Conservation (phyloP, 306 rosid species). For the Arachis hypogaea region DNA sequence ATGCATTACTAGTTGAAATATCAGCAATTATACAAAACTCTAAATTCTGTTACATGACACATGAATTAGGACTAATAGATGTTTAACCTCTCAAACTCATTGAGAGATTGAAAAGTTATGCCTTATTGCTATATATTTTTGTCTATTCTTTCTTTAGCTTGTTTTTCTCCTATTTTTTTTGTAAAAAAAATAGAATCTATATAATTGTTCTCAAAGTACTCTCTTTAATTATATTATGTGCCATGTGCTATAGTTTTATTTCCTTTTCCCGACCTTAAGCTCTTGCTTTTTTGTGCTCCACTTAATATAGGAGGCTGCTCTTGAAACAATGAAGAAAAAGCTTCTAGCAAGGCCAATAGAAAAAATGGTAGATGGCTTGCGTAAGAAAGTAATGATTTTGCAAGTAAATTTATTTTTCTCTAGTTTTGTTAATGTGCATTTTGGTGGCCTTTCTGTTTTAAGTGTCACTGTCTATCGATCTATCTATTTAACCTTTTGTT, state of each 20-base stretch:
- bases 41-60: no score
- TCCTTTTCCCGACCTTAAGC: neutral
- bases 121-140: no score
- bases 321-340: constrained; percentile 85
- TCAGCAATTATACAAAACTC: no score
- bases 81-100: no score
- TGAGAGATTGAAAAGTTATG: no score
- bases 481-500: constrained; percentile 35
- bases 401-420: constrained; percentile 60
- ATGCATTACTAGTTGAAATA: no score
- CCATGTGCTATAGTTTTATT: neutral
- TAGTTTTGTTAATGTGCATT: constrained; percentile 6
- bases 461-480: neutral
- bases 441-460: constrained; percentile 22
- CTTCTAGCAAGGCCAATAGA: constrained; percentile 83
- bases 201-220: neutral
- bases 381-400: constrained; percentile 88
- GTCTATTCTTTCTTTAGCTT: no score
- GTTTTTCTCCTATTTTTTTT: no score
- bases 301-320: constrained; percentile 65
- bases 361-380: constrained; percentile 81
- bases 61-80: no score
- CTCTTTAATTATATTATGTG: neutral
- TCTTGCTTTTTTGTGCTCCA: constrained; percentile 31
- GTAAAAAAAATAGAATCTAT: neutral